These are phyloP conservation scores for Candida golubevii DNA, from an alignment of 805 yeast genomes.

Conservation along the genomic window DNA sequence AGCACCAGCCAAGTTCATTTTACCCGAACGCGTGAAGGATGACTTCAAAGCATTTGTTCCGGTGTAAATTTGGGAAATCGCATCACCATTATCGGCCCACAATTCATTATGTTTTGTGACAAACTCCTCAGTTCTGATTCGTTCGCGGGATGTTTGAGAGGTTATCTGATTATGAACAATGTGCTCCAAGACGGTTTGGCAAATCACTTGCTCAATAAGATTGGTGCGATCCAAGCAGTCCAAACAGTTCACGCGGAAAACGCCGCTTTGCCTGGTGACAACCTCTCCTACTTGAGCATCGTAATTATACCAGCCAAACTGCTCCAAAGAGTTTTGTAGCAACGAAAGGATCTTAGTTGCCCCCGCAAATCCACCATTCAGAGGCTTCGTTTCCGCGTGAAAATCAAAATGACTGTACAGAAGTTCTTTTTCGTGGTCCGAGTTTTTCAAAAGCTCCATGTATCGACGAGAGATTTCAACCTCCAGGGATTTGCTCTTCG, in stretches of 20 bases:
- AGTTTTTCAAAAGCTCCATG: slow-evolving; percentile 45
- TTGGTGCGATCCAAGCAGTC: slow-evolving; percentile 95
- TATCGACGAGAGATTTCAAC: slow-evolving; percentile 66
- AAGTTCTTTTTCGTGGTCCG: slow-evolving; percentile 30
- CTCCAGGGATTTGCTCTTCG: slow-evolving; percentile 71
- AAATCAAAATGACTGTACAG: slow-evolving; percentile 83
- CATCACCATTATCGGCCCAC: slow-evolving; percentile 73
- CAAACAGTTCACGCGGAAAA: slow-evolving; percentile 88
- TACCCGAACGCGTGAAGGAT: slow-evolving; percentile 90
- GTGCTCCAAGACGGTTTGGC: slow-evolving; percentile 60
- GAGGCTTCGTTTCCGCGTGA: slow-evolving; percentile 79
- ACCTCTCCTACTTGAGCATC: slow-evolving; percentile 53
- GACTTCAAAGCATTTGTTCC: slow-evolving; percentile 84
- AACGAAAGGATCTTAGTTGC: slow-evolving; percentile 66
- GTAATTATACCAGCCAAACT: slow-evolving; percentile 78
- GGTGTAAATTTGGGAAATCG: slow-evolving; percentile 58
- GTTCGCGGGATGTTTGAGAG: slow-evolving; percentile 2
- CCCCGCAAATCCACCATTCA: slow-evolving; percentile 78
- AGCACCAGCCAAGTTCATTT: slow-evolving; percentile 95
- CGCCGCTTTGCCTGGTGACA: slow-evolving; percentile 78
- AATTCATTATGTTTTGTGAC: slow-evolving; percentile 15
- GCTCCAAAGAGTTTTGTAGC: slow-evolving; percentile 61
- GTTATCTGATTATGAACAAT: slow-evolving; percentile 7
- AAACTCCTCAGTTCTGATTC: slow-evolving; percentile 12
- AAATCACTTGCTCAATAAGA: slow-evolving; percentile 78